phyloP scores from a whole-genome alignment of 2,329 filamentous ascomycete genomes.

The Aspergillus ustus region DNA sequence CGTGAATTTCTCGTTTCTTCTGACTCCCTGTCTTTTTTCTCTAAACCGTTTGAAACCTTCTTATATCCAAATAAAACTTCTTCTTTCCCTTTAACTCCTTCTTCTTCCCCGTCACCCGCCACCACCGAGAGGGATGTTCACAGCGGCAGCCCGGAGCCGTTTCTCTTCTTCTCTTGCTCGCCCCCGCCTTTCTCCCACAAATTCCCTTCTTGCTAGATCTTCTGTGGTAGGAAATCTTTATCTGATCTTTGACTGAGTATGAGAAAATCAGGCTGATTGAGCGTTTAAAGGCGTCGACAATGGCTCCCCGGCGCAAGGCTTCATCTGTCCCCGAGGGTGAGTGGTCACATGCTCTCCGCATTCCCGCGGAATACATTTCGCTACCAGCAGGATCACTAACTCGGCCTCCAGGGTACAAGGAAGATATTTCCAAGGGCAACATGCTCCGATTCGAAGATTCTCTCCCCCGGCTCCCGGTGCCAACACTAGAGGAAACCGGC shows the following conservation, averaged over 20 bases:
- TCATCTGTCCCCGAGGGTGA: slow-evolving; percentile 53
- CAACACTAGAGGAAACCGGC: slow-evolving; percentile 66
- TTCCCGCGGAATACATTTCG: neutral
- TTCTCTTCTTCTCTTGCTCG: slow-evolving; percentile 45
- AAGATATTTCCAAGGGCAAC: slow-evolving; percentile 65
- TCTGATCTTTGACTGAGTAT: slow-evolving; percentile 14
- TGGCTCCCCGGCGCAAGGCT: slow-evolving; percentile 48
- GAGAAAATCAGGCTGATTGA: neutral
- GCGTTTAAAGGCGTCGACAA: slow-evolving; percentile 39
- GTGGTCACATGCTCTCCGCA: slow-evolving; percentile 30
- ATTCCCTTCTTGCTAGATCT: slow-evolving; percentile 39
- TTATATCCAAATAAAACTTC: slow-evolving; percentile 10
- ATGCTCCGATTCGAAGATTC: slow-evolving; percentile 72
- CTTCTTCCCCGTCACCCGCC: slow-evolving; percentile 16
- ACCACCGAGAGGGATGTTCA: slow-evolving; percentile 47
- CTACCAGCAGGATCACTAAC: neutral
- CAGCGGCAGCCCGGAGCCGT: slow-evolving; percentile 49
- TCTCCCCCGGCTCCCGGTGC: slow-evolving; percentile 65
- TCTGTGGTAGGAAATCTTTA: slow-evolving; percentile 33
- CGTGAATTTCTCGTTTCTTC: slow-evolving; percentile 12
- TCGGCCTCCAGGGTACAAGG: slow-evolving; percentile 61
- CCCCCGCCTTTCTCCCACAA: slow-evolving; percentile 41
- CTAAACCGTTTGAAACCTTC: slow-evolving; percentile 3
- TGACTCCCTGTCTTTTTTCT: neutral
- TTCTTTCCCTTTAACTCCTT: slow-evolving; percentile 15